Percentiles rank a stretch among this genome's conserved stretches.
Conservation (phyloP, 257 asterid species). For the Solanum chilense region DNA sequence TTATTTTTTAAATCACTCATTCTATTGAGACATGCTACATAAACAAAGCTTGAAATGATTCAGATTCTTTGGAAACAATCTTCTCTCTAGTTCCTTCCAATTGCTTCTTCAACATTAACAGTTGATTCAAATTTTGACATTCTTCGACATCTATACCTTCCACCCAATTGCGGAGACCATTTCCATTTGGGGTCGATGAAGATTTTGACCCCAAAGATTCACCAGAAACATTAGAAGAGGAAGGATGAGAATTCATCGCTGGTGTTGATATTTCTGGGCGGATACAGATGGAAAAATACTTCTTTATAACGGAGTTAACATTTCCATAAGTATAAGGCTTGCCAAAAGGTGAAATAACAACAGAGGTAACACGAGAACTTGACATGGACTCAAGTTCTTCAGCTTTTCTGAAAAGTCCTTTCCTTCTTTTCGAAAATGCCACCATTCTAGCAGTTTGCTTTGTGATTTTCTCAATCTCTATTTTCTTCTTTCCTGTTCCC, state of each 20-base stretch:
- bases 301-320: neutral
- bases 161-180: neutral
- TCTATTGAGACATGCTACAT: neutral
- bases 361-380: neutral
- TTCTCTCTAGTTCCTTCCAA: neutral
- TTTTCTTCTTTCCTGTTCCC: neutral
- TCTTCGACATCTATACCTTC: neutral
- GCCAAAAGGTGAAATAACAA: neutral
- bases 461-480: no score
- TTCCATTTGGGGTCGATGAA: neutral
- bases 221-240: neutral
- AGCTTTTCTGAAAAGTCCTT: neutral
- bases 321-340: neutral
- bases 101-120: neutral
- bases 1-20: neutral
- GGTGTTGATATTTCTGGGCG: no score
- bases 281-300: no score
- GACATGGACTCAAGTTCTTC: neutral
- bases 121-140: neutral
- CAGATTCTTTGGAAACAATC: neutral
- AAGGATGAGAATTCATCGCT: no score
- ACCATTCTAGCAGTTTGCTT: no score
- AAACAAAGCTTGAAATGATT: neutral
- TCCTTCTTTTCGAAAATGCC: neutral
- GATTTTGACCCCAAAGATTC: neutral